A percentile compares a stretch with the other conserved stretches of the same genome.
Evolutionary conservation across 805 yeast genomes (phyloP).

Genomic region (Lachancea sp.): DNA sequence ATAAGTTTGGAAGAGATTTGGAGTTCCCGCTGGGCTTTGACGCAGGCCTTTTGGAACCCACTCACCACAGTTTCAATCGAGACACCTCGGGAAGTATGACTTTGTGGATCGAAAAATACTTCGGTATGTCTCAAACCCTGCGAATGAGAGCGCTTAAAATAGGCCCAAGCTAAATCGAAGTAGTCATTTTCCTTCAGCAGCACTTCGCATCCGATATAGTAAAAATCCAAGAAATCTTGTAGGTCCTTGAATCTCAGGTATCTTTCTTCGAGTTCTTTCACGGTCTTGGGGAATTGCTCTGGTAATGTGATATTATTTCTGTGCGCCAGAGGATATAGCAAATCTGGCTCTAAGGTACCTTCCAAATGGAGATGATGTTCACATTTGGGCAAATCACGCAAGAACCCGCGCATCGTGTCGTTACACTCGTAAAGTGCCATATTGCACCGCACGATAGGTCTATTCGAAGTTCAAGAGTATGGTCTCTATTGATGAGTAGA

Average conservation of each 20-base stretch:
- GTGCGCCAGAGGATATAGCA: slow-evolving; percentile 60
- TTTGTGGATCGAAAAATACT: slow-evolving; percentile 80
- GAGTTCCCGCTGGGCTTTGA: slow-evolving; percentile 50
- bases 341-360: slow-evolving; percentile 75
- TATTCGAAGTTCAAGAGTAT: too few species aligned
- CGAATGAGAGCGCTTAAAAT: slow-evolving; percentile 49
- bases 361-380: slow-evolving; percentile 83
- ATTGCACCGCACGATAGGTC: too few species aligned
- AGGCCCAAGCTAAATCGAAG: slow-evolving; percentile 69
- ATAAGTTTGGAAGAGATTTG: slow-evolving; percentile 66
- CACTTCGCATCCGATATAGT: slow-evolving; percentile 79
- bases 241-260: slow-evolving; percentile 59
- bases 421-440: slow-evolving; percentile 27
- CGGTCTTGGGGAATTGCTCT: slow-evolving; percentile 50
- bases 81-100: slow-evolving; percentile 65
- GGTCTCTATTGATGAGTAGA: too few species aligned
- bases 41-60: slow-evolving; percentile 65
- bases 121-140: slow-evolving; percentile 69
- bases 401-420: slow-evolving; percentile 42
- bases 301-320: slow-evolving; percentile 61
- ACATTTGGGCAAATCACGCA: slow-evolving; percentile 72
- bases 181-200: slow-evolving; percentile 64
- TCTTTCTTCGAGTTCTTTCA: slow-evolving; percentile 50
- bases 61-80: slow-evolving; percentile 50
- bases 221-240: slow-evolving; percentile 72